Evolutionary conservation across 495 filamentous ascomycete species (phyloP), one percentile per base, ranked within the genome.

Genomic region (Penicillium herquei): DNA sequence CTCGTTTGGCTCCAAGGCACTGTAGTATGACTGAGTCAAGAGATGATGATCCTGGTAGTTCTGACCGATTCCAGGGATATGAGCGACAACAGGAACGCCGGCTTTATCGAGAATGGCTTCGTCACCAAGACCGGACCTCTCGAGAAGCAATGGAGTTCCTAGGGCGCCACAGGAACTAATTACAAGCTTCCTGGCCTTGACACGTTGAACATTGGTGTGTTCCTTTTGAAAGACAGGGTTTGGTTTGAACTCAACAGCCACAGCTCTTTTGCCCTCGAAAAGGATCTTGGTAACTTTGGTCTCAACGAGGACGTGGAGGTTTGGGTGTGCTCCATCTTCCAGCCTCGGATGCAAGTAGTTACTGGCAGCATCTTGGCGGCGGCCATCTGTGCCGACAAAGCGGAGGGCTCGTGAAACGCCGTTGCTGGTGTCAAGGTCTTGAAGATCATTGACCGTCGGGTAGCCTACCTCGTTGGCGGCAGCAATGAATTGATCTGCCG

Each of bases 351-450:
- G 40, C 40, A 43, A 43, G 40, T 43, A 43, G 40, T 43, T 43
- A 43, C 40, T 43, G 40, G 40, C 40, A 2, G 40, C 40, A 43
- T 43, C 40, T n/a, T 43, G 40, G 40, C 40, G 40, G 7, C 40
- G 40, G 40, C 40, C 40, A 43, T 43, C 40, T 43, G 9, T 16
- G 40, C 17, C 17, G 40, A 43, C 40, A 43, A 43, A 43, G 40
- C 40, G 40, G 40, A 30, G 44, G 17, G 18, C 44, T 21, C 44
- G 44, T 47, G 11, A 31, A 47, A 47, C 17, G 17, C 30, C 18
- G 44, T 47, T 47, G 18, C 44, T 47, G 26, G 44, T 47, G 9
- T 33, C 44, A 18, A 47, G 44, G 40, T 43, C 40, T 43, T 43
- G 40, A 43, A 43, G 40, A 43, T 43, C 40, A 9, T 43, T 43